A percentile compares a stretch with the other conserved stretches of the same genome.
phyloP scores from a whole-genome alignment of 306 rosid genomes.

The Alnus rubra region DNA sequence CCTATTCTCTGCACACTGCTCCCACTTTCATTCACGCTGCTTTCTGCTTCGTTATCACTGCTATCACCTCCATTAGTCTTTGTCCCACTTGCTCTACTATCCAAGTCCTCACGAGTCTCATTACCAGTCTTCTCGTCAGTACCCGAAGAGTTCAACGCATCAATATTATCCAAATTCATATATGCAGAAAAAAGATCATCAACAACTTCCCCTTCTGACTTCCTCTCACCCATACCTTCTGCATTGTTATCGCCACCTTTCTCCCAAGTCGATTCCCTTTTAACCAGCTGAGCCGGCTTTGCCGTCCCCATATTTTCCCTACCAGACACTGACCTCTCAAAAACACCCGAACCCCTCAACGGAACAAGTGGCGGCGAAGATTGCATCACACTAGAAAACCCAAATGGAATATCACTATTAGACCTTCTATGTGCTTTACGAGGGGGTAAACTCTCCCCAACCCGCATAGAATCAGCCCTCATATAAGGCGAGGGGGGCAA shows the following conservation, averaged over 20 bases:
- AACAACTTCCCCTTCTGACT: constrained; percentile 84
- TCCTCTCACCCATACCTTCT: constrained; percentile 83
- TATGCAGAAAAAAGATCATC: constrained; percentile 90
- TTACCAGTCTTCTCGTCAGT: constrained; percentile 67
- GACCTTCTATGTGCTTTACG: constrained; percentile 86
- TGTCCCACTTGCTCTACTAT: constrained; percentile 88
- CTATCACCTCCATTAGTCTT: constrained; percentile 87
- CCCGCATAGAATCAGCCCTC: constrained; percentile 40
- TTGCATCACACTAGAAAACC: constrained; percentile 68
- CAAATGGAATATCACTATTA: constrained; percentile 88
- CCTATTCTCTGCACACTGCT: constrained; percentile 49
- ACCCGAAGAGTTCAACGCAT: constrained; percentile 67
- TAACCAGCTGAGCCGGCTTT: constrained; percentile 59
- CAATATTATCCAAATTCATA: constrained; percentile 86
- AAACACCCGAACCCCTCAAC: constrained; percentile 40
- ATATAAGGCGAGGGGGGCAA: constrained; percentile 66
- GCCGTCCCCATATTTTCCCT: constrained; percentile 35
- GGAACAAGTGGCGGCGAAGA: constrained; percentile 69
- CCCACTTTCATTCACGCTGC: constrained; percentile 74
- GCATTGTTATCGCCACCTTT: constrained; percentile 42
- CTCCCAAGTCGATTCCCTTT: constrained; percentile 62
- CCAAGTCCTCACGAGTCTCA: constrained; percentile 90
- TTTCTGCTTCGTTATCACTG: constrained; percentile 91
- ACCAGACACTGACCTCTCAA: constrained; percentile 43
- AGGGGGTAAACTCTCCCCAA: constrained; percentile 64